A percentile compares a stretch with the other conserved stretches of the same genome.
phyloP scores from a whole-genome alignment of 2,329 filamentous ascomycete genomes.

The Cladosporium sp. region DNA sequence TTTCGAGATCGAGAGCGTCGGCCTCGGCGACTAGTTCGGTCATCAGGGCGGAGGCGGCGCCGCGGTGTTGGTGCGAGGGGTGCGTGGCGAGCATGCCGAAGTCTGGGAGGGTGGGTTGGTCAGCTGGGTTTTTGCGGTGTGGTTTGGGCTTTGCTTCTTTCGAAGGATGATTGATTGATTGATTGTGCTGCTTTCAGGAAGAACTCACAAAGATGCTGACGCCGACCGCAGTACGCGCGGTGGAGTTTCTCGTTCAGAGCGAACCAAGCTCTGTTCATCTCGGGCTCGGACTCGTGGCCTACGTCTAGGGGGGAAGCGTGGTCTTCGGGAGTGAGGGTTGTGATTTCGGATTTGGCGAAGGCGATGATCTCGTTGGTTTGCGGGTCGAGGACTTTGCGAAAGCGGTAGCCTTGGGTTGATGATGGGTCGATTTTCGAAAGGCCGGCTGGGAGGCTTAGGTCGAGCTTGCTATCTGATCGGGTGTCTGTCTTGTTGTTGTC shows the following conservation, averaged over 20 bases:
- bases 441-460: slow-evolving; percentile 12
- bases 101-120: too few species aligned
- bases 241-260: slow-evolving; percentile 29
- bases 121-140: too few species aligned
- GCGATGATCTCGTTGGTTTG: slow-evolving; percentile 27
- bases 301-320: slow-evolving; percentile 25
- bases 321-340: slow-evolving; percentile 25
- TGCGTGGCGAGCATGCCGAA: slow-evolving; percentile 37
- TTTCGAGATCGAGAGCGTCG: slow-evolving; percentile 36
- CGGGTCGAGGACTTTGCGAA: slow-evolving; percentile 28
- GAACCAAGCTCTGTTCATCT: slow-evolving; percentile 33
- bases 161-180: background rate
- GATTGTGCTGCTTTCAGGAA: background rate
- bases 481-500: background rate
- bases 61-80: slow-evolving; percentile 39
- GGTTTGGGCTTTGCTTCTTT: background rate
- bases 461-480: slow-evolving; percentile 10
- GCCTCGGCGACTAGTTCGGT: slow-evolving; percentile 38
- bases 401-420: slow-evolving; percentile 14
- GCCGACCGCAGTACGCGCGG: slow-evolving; percentile 26
- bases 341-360: slow-evolving; percentile 29
- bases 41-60: slow-evolving; percentile 39
- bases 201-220: slow-evolving; percentile 28
- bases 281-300: slow-evolving; percentile 28
- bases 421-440: background rate